Base-by-base conservation (phyloP, 768 basidiomycete species). In the Clavulina sp. region DNA sequence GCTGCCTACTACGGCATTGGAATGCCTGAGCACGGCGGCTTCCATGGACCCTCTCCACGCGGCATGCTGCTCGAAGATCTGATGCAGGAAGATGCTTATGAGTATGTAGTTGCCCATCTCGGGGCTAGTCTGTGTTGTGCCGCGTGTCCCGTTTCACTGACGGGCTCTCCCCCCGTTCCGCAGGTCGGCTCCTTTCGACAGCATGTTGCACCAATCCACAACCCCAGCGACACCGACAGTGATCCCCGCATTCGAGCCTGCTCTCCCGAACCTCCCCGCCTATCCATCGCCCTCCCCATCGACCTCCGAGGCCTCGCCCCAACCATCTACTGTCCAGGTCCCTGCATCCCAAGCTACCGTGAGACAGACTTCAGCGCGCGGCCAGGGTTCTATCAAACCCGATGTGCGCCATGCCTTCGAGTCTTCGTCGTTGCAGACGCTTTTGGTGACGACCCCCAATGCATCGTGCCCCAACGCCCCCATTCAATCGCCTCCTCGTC, bases 61-160 rank as follows among this genome's bases (percentile, higher is more conserved):
- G 48, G 48, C 7, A 30, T 49, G 48, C 24, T 57, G 33, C 31
- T 58, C 26, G 57, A 58, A 40, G 57, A 58, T 32, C 26, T 58
- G 9, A 41, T 58, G 2, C 43, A 52, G 23, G 57, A 57, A 31
- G 57, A 49, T 23, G 53, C 57, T 4, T 58, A 50, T 50, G 54
- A 57, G 57, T 57, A 23, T 9, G 53, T 36, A 19, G 16, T 13
- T 40, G 3, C 34, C 21, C 24, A n/a, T 33, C 28, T 43, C n/a
- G 28, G 34, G 3, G 3, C 24, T 21, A 34, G 33, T 21, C 44
- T 26, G 6, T n/a, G 21, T 18, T 32, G 13, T 40, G 43, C 43
- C 13, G 41, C 7, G 2, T 29, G 29, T 16, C 46, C 24, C 31
- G 29, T 2, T 16, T 26, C 32, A 21, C 46, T 32, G 21, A 48